Evolutionary conservation across 2,329 filamentous ascomycete species (phyloP).

Genomic region (Claviceps quebecensis): DNA sequence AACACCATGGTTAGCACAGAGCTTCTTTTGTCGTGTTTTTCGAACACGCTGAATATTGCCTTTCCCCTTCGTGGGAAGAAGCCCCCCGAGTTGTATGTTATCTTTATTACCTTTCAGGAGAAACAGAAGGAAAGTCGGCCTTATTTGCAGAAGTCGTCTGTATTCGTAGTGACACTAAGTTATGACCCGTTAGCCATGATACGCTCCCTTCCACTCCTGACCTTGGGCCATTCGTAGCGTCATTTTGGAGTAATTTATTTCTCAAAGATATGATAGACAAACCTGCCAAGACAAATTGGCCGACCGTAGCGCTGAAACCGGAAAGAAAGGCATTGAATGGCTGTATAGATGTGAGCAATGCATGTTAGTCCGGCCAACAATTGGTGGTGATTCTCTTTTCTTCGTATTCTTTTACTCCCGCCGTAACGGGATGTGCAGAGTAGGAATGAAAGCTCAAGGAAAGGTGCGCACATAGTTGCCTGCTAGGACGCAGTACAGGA

Average conservation of each 20-base stretch:
- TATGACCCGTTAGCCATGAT: background rate
- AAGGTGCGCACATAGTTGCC: conserved; percentile 74
- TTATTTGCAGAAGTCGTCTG: conserved; percentile 80
- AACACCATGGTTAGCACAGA: background rate
- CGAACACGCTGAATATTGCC: background rate
- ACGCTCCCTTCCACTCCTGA: too few species aligned
- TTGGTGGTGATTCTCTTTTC: background rate
- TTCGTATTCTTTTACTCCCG: too few species aligned
- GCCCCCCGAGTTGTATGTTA: background rate
- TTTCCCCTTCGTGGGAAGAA: background rate
- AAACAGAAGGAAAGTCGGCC: conserved; percentile 60
- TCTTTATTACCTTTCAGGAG: conserved; percentile 57
- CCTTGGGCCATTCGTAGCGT: too few species aligned
- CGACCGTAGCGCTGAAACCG: conserved; percentile 86
- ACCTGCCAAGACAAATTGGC: conserved; percentile 93
- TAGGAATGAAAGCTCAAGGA: background rate
- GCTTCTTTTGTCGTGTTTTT: background rate
- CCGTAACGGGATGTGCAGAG: too few species aligned
- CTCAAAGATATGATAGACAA: conserved; percentile 20
- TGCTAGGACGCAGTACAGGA: conserved; percentile 78
- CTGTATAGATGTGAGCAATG: conserved; percentile 29
- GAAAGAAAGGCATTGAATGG: conserved; percentile 98
- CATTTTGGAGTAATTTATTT: background rate
- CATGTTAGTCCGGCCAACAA: conserved; percentile 8
- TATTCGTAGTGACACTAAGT: conserved; percentile 58